Conservation (phyloP, 805 yeast genomes). For the Dipodascopsis tothii region DNA sequence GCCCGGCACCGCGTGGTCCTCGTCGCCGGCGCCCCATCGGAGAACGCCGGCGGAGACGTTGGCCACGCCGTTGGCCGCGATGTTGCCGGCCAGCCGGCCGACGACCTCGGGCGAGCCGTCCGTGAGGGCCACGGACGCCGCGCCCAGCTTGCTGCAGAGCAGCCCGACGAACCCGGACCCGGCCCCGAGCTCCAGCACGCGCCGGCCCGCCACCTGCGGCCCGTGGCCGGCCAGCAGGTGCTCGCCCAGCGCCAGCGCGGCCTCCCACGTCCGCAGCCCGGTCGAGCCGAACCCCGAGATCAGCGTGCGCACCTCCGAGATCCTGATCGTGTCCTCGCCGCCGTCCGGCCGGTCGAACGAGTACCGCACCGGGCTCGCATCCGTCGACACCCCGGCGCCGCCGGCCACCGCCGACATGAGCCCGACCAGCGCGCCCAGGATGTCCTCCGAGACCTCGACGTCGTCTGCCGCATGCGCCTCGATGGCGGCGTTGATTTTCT, state of each 20-base stretch:
- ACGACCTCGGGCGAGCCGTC: constrained; percentile 61
- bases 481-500: not conserved
- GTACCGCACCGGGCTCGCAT: constrained; percentile 10
- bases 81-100: constrained; percentile 30
- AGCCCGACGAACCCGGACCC: constrained; percentile 82
- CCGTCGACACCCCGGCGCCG: constrained; percentile 1
- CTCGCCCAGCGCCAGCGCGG: constrained; percentile 60
- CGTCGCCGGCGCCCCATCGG: constrained; percentile 41
- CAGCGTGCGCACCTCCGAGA: constrained; percentile 25
- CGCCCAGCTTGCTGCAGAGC: constrained; percentile 25
- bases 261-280: constrained; percentile 91
- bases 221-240: constrained; percentile 33
- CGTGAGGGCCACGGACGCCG: constrained; percentile 41
- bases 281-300: constrained; percentile 57
- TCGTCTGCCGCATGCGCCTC: not conserved
- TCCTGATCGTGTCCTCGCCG: constrained; percentile 7
- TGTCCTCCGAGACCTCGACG: constrained; percentile 12
- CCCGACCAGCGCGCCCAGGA: constrained; percentile 2
- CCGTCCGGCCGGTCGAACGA: not conserved
- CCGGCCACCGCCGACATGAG: constrained; percentile 1
- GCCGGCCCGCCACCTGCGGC: constrained; percentile 14
- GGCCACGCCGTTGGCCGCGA: constrained; percentile 29
- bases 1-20: constrained; percentile 33
- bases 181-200: constrained; percentile 68
- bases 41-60: constrained; percentile 33